These are phyloP conservation scores for Wickerhamiella kazuoi DNA, from an alignment of 805 yeast species.

Conservation along the genomic window DNA sequence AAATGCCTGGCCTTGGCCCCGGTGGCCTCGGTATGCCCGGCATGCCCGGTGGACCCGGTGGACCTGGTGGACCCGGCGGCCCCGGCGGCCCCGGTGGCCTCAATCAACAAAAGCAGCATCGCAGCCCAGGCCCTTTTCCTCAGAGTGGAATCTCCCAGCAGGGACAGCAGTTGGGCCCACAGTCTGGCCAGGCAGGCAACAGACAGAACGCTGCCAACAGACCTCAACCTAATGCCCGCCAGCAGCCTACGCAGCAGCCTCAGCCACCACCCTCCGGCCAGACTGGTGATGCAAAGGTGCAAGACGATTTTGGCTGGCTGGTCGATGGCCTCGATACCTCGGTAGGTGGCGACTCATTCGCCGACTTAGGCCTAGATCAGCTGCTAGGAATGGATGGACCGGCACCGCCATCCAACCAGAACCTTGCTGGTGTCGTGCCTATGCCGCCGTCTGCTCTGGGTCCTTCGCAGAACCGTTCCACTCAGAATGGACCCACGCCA, in stretches of 20 bases:
- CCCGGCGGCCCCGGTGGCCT: conserved; percentile 2
- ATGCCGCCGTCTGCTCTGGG: too few species aligned
- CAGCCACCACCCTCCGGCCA: conserved; percentile 2
- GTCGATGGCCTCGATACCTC: conserved; percentile 10
- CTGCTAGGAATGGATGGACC: background rate
- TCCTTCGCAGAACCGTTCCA: too few species aligned
- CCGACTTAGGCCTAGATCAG: conserved; percentile 1
- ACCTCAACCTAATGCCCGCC: background rate
- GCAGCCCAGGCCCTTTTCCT: too few species aligned
- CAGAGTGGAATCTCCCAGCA: too few species aligned
- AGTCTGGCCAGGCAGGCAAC: too few species aligned
- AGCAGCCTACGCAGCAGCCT: background rate
- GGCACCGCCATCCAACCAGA: background rate
- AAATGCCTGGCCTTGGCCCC: background rate
- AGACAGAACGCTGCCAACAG: too few species aligned
- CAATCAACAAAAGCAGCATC: conserved; percentile 3
- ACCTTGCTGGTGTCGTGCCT: too few species aligned
- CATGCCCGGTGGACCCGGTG: conserved; percentile 5
- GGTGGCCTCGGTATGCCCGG: conserved; percentile 1
- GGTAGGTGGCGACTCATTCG: conserved; percentile 1
- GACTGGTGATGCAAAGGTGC: background rate
- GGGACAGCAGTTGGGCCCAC: too few species aligned
- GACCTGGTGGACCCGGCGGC: conserved; percentile 3
- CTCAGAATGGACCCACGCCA: too few species aligned
- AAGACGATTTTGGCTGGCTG: conserved; percentile 10